phyloP scores from a whole-genome alignment of 2,329 filamentous ascomycete species.

The Sporothrix variecibatus region DNA sequence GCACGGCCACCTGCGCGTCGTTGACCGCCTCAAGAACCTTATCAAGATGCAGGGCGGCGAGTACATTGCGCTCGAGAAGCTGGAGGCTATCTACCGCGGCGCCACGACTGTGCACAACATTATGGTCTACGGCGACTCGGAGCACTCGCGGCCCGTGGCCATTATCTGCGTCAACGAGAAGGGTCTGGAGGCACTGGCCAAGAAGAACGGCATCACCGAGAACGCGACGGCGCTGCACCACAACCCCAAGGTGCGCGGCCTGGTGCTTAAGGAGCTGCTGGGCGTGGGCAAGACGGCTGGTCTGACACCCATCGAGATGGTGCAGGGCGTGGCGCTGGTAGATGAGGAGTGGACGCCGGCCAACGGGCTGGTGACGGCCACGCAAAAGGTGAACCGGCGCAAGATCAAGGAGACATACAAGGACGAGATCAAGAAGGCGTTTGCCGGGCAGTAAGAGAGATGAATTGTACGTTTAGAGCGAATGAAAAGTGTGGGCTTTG shows the following conservation, averaged over 20 bases:
- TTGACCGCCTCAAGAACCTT: constrained; percentile 97
- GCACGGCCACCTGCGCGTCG: constrained; percentile 78
- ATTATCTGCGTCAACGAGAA: constrained; percentile 73
- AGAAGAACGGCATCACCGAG: constrained; percentile 56
- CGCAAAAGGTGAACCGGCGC: constrained; percentile 61
- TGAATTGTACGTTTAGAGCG: background rate
- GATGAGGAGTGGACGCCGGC: constrained; percentile 88
- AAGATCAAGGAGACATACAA: constrained; percentile 53
- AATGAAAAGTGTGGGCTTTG: background rate
- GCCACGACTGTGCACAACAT: constrained; percentile 79
- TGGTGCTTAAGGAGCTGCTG: constrained; percentile 69
- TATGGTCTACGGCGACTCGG: constrained; percentile 78
- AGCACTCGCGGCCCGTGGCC: constrained; percentile 77
- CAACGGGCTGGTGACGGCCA: constrained; percentile 66
- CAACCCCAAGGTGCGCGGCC: constrained; percentile 63
- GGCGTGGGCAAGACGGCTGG: constrained; percentile 65
- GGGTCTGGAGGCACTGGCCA: constrained; percentile 60
- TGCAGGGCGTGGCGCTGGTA: constrained; percentile 74
- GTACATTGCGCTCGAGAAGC: constrained; percentile 95
- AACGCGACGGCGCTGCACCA: constrained; percentile 53
- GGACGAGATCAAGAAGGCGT: constrained; percentile 52
- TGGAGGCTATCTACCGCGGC: constrained; percentile 87
- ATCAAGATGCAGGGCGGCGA: constrained; percentile 95
- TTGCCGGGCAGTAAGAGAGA: constrained; percentile 32
- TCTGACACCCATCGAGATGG: constrained; percentile 69